These are phyloP conservation scores for Sporisorium scitamineum DNA, from an alignment of 1,284 basidiomycete genomes.

Conservation along the genomic window DNA sequence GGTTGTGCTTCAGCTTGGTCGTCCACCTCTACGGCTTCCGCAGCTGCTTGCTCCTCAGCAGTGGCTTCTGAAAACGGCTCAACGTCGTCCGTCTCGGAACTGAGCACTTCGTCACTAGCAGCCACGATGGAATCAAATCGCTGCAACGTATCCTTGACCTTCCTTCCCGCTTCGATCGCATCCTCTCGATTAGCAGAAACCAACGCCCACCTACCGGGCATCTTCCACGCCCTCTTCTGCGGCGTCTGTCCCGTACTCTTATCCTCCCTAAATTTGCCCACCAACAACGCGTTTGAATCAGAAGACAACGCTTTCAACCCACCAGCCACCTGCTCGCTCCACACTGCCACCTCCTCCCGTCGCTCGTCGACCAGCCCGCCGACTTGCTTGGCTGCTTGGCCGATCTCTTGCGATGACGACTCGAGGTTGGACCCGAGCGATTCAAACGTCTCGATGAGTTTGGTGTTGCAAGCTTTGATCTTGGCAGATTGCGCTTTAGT, in stretches of 20 bases:
- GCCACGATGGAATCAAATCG: not conserved
- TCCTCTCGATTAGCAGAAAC: constrained; percentile 47
- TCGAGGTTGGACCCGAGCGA: constrained; percentile 9
- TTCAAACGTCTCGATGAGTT: constrained; percentile 39
- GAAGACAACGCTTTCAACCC: constrained; percentile 17
- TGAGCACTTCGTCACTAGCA: constrained; percentile 11
- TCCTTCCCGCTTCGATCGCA: constrained; percentile 47
- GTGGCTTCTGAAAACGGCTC: constrained; percentile 9
- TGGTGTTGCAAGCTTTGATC: constrained; percentile 38
- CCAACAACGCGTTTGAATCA: constrained; percentile 32
- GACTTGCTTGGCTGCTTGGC: constrained; percentile 3
- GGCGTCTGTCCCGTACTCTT: constrained; percentile 58
- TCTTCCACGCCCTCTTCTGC: constrained; percentile 46
- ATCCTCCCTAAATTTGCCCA: constrained; percentile 29
- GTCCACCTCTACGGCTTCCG: constrained; percentile 3
- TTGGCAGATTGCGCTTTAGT: constrained; percentile 39
- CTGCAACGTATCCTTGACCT: constrained; percentile 18
- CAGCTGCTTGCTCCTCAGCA: not conserved
- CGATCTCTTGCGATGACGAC: constrained; percentile 11
- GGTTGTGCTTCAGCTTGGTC: not conserved
- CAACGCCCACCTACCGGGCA: constrained; percentile 43
- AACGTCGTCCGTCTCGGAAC: constrained; percentile 12
- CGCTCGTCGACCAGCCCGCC: constrained; percentile 9
- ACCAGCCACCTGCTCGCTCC: constrained; percentile 16
- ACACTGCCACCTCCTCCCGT: constrained; percentile 6